Conservation (phyloP, 169 alveolate genomes). For the Eimeria zaria region DNA sequence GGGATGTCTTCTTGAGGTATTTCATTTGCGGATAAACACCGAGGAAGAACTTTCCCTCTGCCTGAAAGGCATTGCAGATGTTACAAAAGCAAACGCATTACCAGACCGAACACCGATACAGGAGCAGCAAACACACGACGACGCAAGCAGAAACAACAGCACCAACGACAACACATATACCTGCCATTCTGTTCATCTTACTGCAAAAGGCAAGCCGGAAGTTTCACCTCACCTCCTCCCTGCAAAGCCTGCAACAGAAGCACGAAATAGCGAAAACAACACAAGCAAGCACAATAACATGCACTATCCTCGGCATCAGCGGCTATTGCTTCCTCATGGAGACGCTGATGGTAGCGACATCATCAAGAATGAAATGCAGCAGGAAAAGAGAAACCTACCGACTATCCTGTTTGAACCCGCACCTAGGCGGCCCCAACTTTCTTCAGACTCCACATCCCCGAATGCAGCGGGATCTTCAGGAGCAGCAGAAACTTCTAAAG, state of each 20-base stretch:
- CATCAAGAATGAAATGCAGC: background rate
- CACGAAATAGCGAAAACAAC: background rate
- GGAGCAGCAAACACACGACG: background rate
- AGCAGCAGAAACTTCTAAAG: background rate
- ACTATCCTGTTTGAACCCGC: constrained; percentile 33
- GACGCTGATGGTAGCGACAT: background rate
- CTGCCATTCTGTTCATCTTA: background rate
- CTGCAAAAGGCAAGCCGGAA: background rate
- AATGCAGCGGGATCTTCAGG: too few species aligned
- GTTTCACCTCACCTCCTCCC: background rate
- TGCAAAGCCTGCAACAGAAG: background rate
- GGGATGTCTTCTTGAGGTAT: constrained; percentile 40
- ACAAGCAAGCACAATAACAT: background rate
- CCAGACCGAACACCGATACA: background rate
- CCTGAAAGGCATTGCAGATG: constrained; percentile 3
- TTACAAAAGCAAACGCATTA: background rate
- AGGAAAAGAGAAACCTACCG: background rate
- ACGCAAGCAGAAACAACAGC: background rate
- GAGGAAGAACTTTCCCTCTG: background rate
- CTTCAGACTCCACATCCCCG: background rate
- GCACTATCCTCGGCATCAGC: background rate
- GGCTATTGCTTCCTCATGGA: background rate
- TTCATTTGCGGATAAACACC: constrained; percentile 31
- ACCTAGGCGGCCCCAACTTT: background rate
- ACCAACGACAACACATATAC: background rate